Conservation (phyloP, 148 eudicot species). For the Chenopodium formosanum region DNA sequence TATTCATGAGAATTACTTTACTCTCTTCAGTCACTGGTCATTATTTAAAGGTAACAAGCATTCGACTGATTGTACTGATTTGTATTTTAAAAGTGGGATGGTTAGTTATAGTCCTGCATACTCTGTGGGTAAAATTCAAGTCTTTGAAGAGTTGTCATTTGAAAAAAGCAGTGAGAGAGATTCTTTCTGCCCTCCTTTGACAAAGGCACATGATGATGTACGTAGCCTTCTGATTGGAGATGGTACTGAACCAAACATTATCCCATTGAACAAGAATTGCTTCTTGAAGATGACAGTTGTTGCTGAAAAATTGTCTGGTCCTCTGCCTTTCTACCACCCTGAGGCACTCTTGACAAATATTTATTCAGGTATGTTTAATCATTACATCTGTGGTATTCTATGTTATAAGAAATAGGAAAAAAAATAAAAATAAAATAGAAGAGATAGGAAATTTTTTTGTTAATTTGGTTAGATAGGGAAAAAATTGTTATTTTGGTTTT, state of each 20-base stretch:
- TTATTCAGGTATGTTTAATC: slow-evolving; percentile 55
- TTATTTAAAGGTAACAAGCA: slow-evolving; percentile 32
- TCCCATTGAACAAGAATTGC: slow-evolving; percentile 25
- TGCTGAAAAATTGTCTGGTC: slow-evolving; percentile 56
- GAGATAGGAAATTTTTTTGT: too few species aligned
- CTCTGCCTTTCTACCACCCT: slow-evolving; percentile 70
- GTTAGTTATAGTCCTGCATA: slow-evolving; percentile 17
- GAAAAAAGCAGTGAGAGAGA: slow-evolving; percentile 28
- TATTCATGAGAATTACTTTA: slow-evolving; percentile 60
- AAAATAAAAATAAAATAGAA: too few species aligned
- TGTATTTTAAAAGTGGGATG: slow-evolving; percentile 24
- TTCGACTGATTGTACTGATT: slow-evolving; percentile 14
- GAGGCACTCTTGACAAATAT: slow-evolving; percentile 74
- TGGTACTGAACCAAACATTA: slow-evolving; percentile 30
- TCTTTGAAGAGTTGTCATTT: slow-evolving; percentile 34
- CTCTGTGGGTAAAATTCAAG: slow-evolving; percentile 22
- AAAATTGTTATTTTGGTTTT: background rate
- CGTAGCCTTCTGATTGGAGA: slow-evolving; percentile 33
- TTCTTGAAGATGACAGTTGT: slow-evolving; percentile 51
- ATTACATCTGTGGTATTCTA: background rate
- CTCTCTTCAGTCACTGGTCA: slow-evolving; percentile 66
- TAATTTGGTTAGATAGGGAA: background rate
- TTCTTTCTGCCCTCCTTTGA: slow-evolving; percentile 27
- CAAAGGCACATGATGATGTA: slow-evolving; percentile 31
- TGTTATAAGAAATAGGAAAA: background rate